Base-by-base conservation (phyloP, 2,329 filamentous ascomycete species). In the Aureobasidium sp. region DNA sequence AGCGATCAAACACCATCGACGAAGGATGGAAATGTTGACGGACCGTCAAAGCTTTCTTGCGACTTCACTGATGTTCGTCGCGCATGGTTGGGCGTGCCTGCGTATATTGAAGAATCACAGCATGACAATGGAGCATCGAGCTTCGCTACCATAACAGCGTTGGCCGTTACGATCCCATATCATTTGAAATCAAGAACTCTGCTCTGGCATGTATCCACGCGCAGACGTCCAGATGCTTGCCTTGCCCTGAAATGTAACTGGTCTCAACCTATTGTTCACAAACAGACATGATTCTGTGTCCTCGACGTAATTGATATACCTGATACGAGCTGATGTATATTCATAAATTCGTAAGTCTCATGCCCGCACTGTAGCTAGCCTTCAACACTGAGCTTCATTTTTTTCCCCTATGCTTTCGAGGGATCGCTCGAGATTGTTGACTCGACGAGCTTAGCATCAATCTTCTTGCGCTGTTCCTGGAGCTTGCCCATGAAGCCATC, bases 401-500 rank as follows among this genome's bases (percentile, higher is more conserved):
- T 37, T 6, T 15, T 21, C 21, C 4, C 13, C 34, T 37, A 57
- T 57, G 53, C 53, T 5, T 57, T 57, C 5, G 39, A 36, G 15
- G 50, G 50, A 54, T 32, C 16, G 25, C 49, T 52, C 25, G 50
- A 54, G 37, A 54, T 15, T 5, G 34, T 41, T 7, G 37, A 30
- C 13, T 54, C 50, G 27, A 69, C 68, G 44, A 68, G 13, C 64
- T 68, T 68, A 27, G 68, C 68, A 59, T 63, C 63, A 11, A 64
- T 62, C 63, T 68, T 68, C 66, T 69, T 69, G 55, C 68, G 65
- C 65, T 65, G 67, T 37, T 69, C 66, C 57, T 66, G 64, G 1
- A 69, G 11, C 59, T 68, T 69, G 4, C 68, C 68, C 63, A 69
- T 63, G 48, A 69, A 69, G 0, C 68, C 68, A 63, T 69, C 67